These are phyloP conservation scores for Bipolaris bicolor DNA, from an alignment of 2,329 filamentous ascomycete species.

Conservation along the genomic window DNA sequence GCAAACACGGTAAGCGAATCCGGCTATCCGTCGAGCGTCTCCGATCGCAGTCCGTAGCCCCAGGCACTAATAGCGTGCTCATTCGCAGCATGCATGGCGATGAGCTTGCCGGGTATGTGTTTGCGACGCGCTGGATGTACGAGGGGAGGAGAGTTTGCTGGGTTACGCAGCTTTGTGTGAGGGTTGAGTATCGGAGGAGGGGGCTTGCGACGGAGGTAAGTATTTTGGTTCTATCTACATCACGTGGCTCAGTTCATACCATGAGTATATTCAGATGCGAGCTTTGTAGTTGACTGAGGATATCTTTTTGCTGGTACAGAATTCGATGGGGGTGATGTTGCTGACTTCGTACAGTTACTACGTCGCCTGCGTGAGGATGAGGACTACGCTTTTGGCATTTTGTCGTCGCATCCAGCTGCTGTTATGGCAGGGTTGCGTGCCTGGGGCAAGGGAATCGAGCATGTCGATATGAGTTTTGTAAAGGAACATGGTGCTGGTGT, in stretches of 20 bases:
- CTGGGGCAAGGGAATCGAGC: background rate
- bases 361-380: background rate
- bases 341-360: background rate
- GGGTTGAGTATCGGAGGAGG: background rate
- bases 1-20: background rate
- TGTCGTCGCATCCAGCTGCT: conserved; percentile 3
- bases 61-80: background rate
- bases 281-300: too few relatives aligned
- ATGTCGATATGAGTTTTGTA: background rate
- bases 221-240: background rate
- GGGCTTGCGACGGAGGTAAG: conserved; percentile 1
- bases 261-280: too few relatives aligned
- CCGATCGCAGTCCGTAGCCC: background rate
- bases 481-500: background rate
- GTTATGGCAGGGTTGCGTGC: background rate
- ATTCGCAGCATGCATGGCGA: background rate
- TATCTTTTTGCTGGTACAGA: too few relatives aligned
- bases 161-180: conserved; percentile 2
- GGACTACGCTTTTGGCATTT: conserved; percentile 2
- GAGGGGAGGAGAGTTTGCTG: background rate
- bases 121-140: background rate
- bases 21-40: background rate
- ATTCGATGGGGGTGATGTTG: background rate
- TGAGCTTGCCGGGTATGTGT: background rate
- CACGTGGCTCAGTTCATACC: too few relatives aligned